Evolutionary conservation across 192 early-diverging fungal genomes (phyloP).

Genomic region (Podila epigama): DNA sequence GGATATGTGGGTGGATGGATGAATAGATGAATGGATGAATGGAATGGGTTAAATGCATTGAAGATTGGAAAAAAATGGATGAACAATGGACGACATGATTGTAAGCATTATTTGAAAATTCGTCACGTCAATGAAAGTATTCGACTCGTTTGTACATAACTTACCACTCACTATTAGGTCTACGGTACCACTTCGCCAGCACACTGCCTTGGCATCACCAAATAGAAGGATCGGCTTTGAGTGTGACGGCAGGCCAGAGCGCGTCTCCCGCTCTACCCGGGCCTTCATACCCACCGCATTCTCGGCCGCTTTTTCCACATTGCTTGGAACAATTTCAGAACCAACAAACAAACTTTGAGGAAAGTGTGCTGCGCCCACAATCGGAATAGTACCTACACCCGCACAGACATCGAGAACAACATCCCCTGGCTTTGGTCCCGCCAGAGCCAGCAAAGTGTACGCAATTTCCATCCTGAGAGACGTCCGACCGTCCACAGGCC

Average conservation of each 20-base stretch:
- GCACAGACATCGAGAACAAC: constrained; percentile 55
- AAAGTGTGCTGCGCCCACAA: constrained; percentile 50
- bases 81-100: too few species aligned
- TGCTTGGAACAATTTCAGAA: constrained; percentile 23
- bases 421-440: constrained; percentile 45
- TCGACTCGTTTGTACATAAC: neutral
- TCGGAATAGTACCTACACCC: constrained; percentile 52
- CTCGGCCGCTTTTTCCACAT: constrained; percentile 27
- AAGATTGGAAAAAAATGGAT: neutral
- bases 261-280: neutral
- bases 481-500: constrained; percentile 49
- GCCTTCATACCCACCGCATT: constrained; percentile 23
- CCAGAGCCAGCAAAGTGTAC: constrained; percentile 41
- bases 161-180: constrained; percentile 43
- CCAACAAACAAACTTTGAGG: constrained; percentile 47
- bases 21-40: neutral
- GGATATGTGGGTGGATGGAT: neutral
- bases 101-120: too few species aligned
- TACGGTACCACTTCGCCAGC: constrained; percentile 10
- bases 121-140: too few species aligned
- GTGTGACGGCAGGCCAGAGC: neutral
- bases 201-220: constrained; percentile 29
- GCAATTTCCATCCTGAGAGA: constrained; percentile 55
- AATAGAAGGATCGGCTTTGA: constrained; percentile 7
- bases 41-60: neutral